These are phyloP conservation scores for Setaria viridis DNA, from an alignment of 202 grass and related monocot genomes.

Conservation along the genomic window DNA sequence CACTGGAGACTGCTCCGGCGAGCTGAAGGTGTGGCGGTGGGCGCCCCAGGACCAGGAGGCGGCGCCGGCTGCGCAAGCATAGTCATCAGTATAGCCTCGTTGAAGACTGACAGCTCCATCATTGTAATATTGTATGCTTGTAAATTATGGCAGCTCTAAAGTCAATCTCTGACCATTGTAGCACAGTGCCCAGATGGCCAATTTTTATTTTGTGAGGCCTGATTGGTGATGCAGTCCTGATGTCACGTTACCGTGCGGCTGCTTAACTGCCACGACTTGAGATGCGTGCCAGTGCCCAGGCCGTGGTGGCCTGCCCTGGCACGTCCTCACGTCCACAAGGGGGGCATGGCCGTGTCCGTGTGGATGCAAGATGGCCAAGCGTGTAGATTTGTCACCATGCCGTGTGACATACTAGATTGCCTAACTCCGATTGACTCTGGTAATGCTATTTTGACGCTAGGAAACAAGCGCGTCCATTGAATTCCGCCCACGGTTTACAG, in stretches of 20 bases:
- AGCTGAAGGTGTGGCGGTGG: conserved; percentile 65
- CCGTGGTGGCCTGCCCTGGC: not conserved
- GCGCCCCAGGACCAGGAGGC: conserved; percentile 28
- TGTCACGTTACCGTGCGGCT: not conserved
- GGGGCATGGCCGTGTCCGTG: not conserved
- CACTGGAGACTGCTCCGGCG: conserved; percentile 56
- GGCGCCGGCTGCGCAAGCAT: not conserved
- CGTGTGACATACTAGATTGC: not conserved
- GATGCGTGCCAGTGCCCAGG: conserved; percentile 37
- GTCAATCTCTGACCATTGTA: conserved; percentile 31
- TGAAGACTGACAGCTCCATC: not conserved
- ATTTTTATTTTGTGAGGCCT: conserved; percentile 15
- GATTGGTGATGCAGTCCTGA: conserved; percentile 9
- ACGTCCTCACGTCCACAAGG: not conserved
- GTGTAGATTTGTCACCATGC: conserved; percentile 33
- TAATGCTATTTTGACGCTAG: not conserved
- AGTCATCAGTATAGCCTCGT: not conserved
- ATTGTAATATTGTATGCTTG: not conserved
- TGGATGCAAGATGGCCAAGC: conserved; percentile 2
- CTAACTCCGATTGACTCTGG: conserved; percentile 39
- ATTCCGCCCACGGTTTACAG: not conserved
- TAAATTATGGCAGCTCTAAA: conserved; percentile 35
- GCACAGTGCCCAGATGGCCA: not conserved
- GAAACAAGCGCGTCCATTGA: conserved; percentile 28
- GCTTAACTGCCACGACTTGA: conserved; percentile 21